These are phyloP conservation scores for Nothopassalora personata DNA, from an alignment of 2,329 filamentous ascomycete species.

Conservation along the genomic window DNA sequence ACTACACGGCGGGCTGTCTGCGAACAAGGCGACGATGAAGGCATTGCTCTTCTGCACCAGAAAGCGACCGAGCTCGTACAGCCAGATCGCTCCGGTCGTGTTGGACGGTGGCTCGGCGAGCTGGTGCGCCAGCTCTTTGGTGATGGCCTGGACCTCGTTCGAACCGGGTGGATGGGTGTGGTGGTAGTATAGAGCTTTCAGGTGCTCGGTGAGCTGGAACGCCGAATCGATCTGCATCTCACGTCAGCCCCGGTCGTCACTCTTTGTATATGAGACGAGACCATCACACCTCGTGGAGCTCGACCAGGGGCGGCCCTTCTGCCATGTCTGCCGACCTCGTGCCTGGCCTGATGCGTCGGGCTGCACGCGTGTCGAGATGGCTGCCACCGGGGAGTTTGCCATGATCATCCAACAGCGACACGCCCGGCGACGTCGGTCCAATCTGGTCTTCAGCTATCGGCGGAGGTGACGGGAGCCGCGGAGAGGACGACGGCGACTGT, in stretches of 20 bases:
- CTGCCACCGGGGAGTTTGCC: slow-evolving; percentile 52
- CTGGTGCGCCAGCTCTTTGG: slow-evolving; percentile 65
- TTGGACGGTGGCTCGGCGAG: slow-evolving; percentile 75
- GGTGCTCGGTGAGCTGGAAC: slow-evolving; percentile 94
- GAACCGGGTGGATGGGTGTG: slow-evolving; percentile 66
- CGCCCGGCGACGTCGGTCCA: slow-evolving; percentile 68
- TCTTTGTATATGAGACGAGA: neutral
- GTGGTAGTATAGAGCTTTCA: slow-evolving; percentile 83
- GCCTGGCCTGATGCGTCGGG: slow-evolving; percentile 82
- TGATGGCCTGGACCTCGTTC: slow-evolving; percentile 74
- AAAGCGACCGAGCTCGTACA: slow-evolving; percentile 96
- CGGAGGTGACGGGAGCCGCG: slow-evolving; percentile 88
- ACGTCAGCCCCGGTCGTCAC: slow-evolving; percentile 17
- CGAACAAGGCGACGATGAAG: slow-evolving; percentile 86
- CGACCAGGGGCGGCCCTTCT: slow-evolving; percentile 80
- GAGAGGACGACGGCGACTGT: slow-evolving; percentile 64
- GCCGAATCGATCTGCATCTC: slow-evolving; percentile 77
- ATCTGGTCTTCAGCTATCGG: slow-evolving; percentile 93
- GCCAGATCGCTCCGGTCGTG: slow-evolving; percentile 84
- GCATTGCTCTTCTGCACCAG: slow-evolving; percentile 91
- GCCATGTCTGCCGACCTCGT: slow-evolving; percentile 92
- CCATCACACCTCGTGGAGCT: slow-evolving; percentile 67
- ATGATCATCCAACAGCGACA: slow-evolving; percentile 56
- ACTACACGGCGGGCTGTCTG: slow-evolving; percentile 84
- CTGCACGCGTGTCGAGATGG: slow-evolving; percentile 66